Conservation (phyloP, 2,329 filamentous ascomycete species). For the Ascocoryne sarcoides region DNA sequence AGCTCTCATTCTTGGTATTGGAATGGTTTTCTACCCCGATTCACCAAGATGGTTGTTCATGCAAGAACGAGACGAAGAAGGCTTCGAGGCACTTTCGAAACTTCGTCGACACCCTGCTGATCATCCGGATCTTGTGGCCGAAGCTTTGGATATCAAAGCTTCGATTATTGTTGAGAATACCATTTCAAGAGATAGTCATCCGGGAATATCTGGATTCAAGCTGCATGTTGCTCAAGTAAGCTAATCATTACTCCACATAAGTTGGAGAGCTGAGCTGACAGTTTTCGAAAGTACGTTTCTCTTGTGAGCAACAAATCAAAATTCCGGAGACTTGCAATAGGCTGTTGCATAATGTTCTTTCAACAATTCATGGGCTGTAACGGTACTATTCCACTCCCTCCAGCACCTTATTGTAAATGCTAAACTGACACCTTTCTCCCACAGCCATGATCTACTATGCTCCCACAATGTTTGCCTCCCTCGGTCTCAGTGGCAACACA, state of each 20-base stretch:
- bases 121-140: conserved; percentile 42
- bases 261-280: too few relatives aligned
- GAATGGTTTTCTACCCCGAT: conserved; percentile 51
- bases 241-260: too few relatives aligned
- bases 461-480: conserved; percentile 56
- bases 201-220: conserved; percentile 19
- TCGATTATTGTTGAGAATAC: conserved; percentile 49
- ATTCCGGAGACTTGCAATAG: conserved; percentile 46
- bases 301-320: too few relatives aligned
- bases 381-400: too few relatives aligned
- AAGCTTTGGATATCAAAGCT: conserved; percentile 51
- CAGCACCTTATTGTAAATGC: too few relatives aligned
- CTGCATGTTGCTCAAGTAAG: conserved; percentile 11
- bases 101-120: conserved; percentile 39
- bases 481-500: conserved; percentile 50
- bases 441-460: too few relatives aligned
- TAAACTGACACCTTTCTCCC: too few relatives aligned
- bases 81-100: conserved; percentile 38
- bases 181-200: conserved; percentile 41
- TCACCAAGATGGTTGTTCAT: conserved; percentile 63
- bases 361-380: conserved; percentile 54
- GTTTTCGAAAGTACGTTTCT: too few relatives aligned
- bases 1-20: conserved; percentile 50
- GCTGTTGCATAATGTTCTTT: conserved; percentile 43
- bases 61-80: conserved; percentile 51